Conservation (phyloP, 345 rosid species). For the Arabidopsis arenosa region DNA sequence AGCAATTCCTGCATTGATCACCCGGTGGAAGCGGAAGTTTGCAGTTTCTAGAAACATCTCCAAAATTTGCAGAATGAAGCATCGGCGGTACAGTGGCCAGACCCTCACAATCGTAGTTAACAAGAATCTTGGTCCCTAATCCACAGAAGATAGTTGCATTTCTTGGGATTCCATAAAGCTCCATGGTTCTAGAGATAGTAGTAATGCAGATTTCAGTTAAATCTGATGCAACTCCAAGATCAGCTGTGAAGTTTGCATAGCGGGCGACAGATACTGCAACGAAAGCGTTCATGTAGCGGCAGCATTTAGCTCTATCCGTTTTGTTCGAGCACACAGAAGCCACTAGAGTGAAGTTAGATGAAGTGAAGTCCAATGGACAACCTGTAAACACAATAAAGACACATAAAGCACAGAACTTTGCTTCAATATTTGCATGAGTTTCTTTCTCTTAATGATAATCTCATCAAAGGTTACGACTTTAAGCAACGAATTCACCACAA, state of each 20-base stretch:
- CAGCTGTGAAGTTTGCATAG: slow-evolving; percentile 70
- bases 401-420: slow-evolving; percentile 12
- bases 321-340: slow-evolving; percentile 75
- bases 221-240: slow-evolving; percentile 69
- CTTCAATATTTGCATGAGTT: not conserved
- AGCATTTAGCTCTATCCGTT: slow-evolving; percentile 76
- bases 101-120: slow-evolving; percentile 72
- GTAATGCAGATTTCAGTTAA: slow-evolving; percentile 58
- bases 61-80: slow-evolving; percentile 72
- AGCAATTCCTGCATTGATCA: slow-evolving; percentile 67
- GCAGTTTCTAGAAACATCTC: slow-evolving; percentile 67
- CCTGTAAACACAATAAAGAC: slow-evolving; percentile 51
- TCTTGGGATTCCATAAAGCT: slow-evolving; percentile 76
- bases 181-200: slow-evolving; percentile 72
- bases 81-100: slow-evolving; percentile 75
- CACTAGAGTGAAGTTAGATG: slow-evolving; percentile 72
- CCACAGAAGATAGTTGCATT: slow-evolving; percentile 86
- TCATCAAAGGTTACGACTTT: not conserved
- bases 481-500: slow-evolving; percentile 3
- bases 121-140: slow-evolving; percentile 83
- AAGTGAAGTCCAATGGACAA: slow-evolving; percentile 85
- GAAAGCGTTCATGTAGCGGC: slow-evolving; percentile 92
- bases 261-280: slow-evolving; percentile 76
- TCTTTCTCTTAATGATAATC: slow-evolving; percentile 5
- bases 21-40: slow-evolving; percentile 61